Evolutionary conservation across 352 stramenopile genomes (phyloP).

Genomic region (Globisporangium yorkense): DNA sequence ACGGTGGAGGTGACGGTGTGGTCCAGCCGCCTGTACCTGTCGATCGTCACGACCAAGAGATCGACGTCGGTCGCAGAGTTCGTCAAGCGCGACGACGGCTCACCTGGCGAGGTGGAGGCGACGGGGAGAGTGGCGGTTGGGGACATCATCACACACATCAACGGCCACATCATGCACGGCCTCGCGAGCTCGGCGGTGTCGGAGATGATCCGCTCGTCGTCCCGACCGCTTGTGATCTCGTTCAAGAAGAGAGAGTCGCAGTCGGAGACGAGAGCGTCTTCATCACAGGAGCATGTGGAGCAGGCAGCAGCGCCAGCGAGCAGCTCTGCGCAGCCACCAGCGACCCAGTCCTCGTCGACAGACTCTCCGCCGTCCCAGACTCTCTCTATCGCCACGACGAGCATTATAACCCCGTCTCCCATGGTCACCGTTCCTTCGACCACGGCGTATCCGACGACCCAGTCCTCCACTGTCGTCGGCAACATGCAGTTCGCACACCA

Average conservation of each 20-base stretch:
- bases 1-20: conserved; percentile 34
- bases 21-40: conserved; percentile 57
- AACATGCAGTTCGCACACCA: not conserved
- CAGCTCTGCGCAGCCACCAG: too few species aligned
- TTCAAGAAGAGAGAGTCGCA: conserved; percentile 13
- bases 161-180: conserved; percentile 21
- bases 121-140: conserved; percentile 38
- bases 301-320: not conserved
- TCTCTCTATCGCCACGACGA: not conserved
- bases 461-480: not conserved
- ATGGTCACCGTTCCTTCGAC: too few species aligned
- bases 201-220: conserved; percentile 37
- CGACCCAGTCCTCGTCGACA: not conserved
- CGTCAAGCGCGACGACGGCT: conserved; percentile 34
- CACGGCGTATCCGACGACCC: not conserved
- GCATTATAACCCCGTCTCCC: not conserved
- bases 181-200: conserved; percentile 38
- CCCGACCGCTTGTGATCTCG: conserved; percentile 38
- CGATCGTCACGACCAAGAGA: conserved; percentile 48
- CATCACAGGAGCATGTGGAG: not conserved
- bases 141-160: conserved; percentile 54
- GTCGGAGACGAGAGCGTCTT: not conserved
- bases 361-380: too few species aligned
- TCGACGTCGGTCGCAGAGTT: conserved; percentile 54
- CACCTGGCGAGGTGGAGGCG: conserved; percentile 50